phyloP scores from a whole-genome alignment of 2,329 filamentous ascomycete species.

The Scedosporium minutisporum region DNA sequence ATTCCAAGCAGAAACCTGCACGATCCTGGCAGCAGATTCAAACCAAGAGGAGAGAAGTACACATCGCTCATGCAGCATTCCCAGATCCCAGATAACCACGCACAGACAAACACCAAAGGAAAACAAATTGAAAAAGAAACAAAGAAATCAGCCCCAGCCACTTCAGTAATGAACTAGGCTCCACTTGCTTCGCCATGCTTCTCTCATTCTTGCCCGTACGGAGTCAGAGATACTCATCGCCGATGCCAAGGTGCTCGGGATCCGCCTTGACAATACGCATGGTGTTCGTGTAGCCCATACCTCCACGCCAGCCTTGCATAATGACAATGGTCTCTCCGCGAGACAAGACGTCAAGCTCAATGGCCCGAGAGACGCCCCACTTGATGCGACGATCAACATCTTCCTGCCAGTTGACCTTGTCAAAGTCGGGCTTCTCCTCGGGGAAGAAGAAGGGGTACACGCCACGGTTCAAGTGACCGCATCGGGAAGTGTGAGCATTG shows the following conservation, averaged over 20 bases:
- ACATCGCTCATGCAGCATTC: neutral
- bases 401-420: conserved; percentile 91
- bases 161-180: neutral
- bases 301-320: conserved; percentile 85
- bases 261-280: conserved; percentile 54
- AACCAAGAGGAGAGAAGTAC: neutral
- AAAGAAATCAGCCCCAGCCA: neutral
- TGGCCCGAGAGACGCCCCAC: conserved; percentile 85
- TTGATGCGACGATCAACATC: conserved; percentile 96
- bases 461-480: conserved; percentile 90
- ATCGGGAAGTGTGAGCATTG: conserved; percentile 73
- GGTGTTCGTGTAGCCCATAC: conserved; percentile 87
- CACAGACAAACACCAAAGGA: neutral
- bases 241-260: conserved; percentile 47
- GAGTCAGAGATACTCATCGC: conserved; percentile 20
- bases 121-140: neutral
- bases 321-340: conserved; percentile 69
- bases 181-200: neutral
- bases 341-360: conserved; percentile 68
- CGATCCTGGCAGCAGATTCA: neutral
- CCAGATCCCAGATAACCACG: neutral
- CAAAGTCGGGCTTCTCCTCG: conserved; percentile 90
- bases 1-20: neutral
- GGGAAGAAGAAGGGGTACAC: conserved; percentile 97
- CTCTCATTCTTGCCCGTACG: neutral